phyloP scores from a whole-genome alignment of 2,329 filamentous ascomycete genomes.

The Westerdykella ornata region DNA sequence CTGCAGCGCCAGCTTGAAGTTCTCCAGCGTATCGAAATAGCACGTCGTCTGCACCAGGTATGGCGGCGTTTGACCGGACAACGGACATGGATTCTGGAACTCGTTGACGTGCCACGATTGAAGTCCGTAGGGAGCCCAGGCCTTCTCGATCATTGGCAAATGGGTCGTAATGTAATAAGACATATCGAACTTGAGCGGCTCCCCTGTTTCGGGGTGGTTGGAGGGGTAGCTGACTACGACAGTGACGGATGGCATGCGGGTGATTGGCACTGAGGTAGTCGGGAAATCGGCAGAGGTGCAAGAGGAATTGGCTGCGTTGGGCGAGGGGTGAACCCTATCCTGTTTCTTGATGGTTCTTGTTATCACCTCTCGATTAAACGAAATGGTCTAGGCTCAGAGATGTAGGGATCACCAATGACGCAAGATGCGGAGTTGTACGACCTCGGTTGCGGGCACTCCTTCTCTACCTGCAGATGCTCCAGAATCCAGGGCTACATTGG shows the following conservation, averaged over 20 bases:
- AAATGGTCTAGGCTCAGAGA: too few relatives aligned
- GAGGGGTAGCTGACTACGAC: slow-evolving; percentile 13
- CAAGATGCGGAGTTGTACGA: too few relatives aligned
- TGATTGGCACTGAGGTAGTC: too few relatives aligned
- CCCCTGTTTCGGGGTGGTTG: slow-evolving; percentile 33
- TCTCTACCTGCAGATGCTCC: too few relatives aligned
- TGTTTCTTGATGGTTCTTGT: too few relatives aligned
- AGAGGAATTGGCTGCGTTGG: too few relatives aligned
- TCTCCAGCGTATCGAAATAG: slow-evolving; percentile 8
- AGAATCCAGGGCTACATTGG: too few relatives aligned
- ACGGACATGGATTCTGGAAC: slow-evolving; percentile 11
- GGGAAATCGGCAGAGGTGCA: too few relatives aligned
- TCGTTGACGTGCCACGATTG: slow-evolving; percentile 14
- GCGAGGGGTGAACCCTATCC: too few relatives aligned
- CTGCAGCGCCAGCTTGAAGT: slow-evolving; percentile 10
- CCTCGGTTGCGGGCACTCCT: too few relatives aligned
- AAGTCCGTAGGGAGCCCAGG: slow-evolving; percentile 37
- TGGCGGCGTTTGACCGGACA: slow-evolving; percentile 11
- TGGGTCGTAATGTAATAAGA: slow-evolving; percentile 42
- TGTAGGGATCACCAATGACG: too few relatives aligned
- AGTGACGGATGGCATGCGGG: not conserved
- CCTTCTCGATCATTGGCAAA: slow-evolving; percentile 38
- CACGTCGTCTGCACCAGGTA: slow-evolving; percentile 12
- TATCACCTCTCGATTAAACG: too few relatives aligned
- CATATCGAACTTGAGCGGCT: slow-evolving; percentile 38